These are phyloP conservation scores for Lasiodiplodia hormozganensis DNA, from an alignment of 2,329 filamentous ascomycete genomes.

Conservation along the genomic window DNA sequence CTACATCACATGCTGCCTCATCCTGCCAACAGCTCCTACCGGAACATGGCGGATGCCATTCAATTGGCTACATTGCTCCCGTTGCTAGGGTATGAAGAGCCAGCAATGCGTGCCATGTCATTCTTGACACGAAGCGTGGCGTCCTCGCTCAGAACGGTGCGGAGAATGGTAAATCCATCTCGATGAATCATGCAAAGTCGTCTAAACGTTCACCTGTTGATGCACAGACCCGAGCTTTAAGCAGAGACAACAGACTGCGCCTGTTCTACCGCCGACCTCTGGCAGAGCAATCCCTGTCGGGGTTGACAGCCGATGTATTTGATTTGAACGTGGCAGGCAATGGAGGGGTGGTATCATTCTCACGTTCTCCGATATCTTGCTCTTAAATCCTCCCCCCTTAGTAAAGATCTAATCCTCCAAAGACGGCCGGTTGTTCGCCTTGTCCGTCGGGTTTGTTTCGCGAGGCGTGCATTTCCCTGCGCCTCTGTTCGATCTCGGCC, in stretches of 20 bases:
- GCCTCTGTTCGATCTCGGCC: constrained; percentile 42
- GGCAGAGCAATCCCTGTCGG: neutral
- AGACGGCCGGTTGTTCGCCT: constrained; percentile 21
- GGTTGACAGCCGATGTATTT: neutral
- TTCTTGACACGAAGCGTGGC: too few relatives aligned
- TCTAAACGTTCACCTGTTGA: too few relatives aligned
- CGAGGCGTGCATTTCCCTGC: constrained; percentile 18
- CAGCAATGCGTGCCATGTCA: too few relatives aligned
- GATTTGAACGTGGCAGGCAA: neutral
- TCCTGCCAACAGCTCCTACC: neutral
- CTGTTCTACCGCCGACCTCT: neutral
- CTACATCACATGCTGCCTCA: neutral
- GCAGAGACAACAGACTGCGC: neutral
- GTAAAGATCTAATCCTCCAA: constrained; percentile 28
- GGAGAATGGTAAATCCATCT: too few relatives aligned
- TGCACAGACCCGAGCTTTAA: neutral
- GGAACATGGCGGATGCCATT: too few relatives aligned
- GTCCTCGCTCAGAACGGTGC: too few relatives aligned
- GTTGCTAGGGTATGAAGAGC: too few relatives aligned
- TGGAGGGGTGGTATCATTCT: neutral
- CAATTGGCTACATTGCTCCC: too few relatives aligned
- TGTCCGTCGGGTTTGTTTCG: constrained; percentile 14
- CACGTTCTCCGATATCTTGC: neutral
- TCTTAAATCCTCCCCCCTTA: neutral
- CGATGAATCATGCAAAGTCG: too few relatives aligned